Evolutionary conservation across 1,284 basidiomycete species (phyloP), one percentile per base, ranked within the genome.

Genomic region (Lignosus rhinocerotis): DNA sequence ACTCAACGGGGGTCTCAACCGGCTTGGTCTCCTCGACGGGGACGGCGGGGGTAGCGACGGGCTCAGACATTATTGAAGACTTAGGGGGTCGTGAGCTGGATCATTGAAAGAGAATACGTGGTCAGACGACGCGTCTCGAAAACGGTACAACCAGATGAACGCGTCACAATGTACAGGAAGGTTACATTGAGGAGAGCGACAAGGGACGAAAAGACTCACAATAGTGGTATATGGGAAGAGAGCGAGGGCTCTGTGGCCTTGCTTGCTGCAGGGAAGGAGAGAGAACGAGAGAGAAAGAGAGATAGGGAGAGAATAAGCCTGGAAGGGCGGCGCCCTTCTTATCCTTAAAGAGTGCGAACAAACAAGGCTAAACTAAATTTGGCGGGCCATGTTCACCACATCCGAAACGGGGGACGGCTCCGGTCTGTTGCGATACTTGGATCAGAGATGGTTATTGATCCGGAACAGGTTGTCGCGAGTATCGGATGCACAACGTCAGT

Each of bases 1-100:
- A 66, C 67, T 80, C 79, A 51, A 58, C 66, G 43, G 66, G 67
- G 51, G 75, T 66, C 73, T 86, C 85, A 59, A 64, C 60, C 32
- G 62, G 62, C 60, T 64, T 64, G 58, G 77, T 76, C 71, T 87
- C 86, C 75, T 85, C 84, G 62, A 70, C 74, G 65, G 74, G 71
- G 61, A 34, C 69, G 51, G 66, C 70, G 53, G 69, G 65, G 62
- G 75, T 76, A 71, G 78, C 70, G 70, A 76, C 86, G 69, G 84
- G 66, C 60, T 87, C 82, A 80, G 91, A 92, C 89, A 92, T 92
- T 89, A 91, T 83, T 76, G 79, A 68, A 62, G 63, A 64, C 59
- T 78, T 80, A 72, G 75, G 74, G 77, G 75, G 76, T 78, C 77
- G 77, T 78, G 79, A 80, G 81, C 79, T 84, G 70, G 6, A 53